A percentile compares a stretch with the other conserved stretches of the same genome.
These are phyloP conservation scores for Aspergillus quadrilineatus DNA, from an alignment of 2,329 filamentous ascomycete genomes.

Conservation along the genomic window DNA sequence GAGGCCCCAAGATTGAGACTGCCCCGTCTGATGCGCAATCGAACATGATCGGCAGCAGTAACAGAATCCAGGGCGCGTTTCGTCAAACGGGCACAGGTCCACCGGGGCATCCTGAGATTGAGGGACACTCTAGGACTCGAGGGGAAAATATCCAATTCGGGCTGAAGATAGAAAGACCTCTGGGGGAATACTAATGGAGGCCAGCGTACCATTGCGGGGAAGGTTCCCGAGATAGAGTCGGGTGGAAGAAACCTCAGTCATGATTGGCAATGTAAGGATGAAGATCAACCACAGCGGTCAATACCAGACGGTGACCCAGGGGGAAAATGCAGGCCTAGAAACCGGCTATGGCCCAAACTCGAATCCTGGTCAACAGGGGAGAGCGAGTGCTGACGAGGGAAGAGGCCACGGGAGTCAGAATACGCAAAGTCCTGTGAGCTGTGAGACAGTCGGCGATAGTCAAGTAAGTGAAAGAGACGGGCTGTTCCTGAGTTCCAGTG, in stretches of 20 bases:
- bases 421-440: conserved; percentile 5
- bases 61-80: conserved; percentile 9
- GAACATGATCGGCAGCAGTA: conserved; percentile 3
- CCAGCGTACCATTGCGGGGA: conserved; percentile 81
- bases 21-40: conserved; percentile 2
- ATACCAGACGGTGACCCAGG: conserved; percentile 7
- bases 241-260: conserved; percentile 89
- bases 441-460: background rate
- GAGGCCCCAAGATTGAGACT: background rate
- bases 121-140: conserved; percentile 10
- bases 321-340: conserved; percentile 5
- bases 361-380: conserved; percentile 5
- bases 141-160: conserved; percentile 22
- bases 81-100: conserved; percentile 18
- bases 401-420: conserved; percentile 5
- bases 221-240: conserved; percentile 97
- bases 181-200: conserved; percentile 32
- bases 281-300: conserved; percentile 2
- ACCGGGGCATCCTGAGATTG: conserved; percentile 17
- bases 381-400: background rate
- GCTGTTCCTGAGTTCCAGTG: conserved; percentile 13
- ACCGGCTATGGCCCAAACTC: background rate
- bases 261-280: conserved; percentile 38
- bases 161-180: conserved; percentile 21
- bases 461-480: background rate